These are phyloP conservation scores for Bassia scoparia DNA, from an alignment of 148 eudicot genomes.

Conservation along the genomic window DNA sequence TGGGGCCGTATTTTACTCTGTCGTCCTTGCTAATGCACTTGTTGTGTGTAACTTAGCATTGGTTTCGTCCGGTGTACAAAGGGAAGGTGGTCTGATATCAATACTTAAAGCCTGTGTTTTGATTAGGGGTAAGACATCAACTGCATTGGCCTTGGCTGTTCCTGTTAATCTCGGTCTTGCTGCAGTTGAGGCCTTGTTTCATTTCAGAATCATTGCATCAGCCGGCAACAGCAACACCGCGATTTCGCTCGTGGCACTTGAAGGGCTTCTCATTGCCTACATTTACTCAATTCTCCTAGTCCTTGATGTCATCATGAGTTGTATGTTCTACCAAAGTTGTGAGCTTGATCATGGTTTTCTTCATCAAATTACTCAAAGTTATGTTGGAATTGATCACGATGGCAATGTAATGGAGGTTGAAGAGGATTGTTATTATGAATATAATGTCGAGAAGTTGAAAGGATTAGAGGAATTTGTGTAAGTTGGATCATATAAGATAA, in stretches of 20 bases:
- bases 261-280: slow-evolving; percentile 60
- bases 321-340: slow-evolving; percentile 53
- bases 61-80: slow-evolving; percentile 38
- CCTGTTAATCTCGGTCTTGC: slow-evolving; percentile 57
- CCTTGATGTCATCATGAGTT: slow-evolving; percentile 51
- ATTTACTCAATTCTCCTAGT: slow-evolving; percentile 54
- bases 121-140: slow-evolving; percentile 50
- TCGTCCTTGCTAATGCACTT: slow-evolving; percentile 55
- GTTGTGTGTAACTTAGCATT: slow-evolving; percentile 52
- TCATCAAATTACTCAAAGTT: not conserved
- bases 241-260: slow-evolving; percentile 35
- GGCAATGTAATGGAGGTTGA: not conserved
- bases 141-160: slow-evolving; percentile 56
- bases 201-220: slow-evolving; percentile 45
- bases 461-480: slow-evolving; percentile 26
- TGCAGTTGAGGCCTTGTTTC: slow-evolving; percentile 63
- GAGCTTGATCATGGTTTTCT: slow-evolving; percentile 1
- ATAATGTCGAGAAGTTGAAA: slow-evolving; percentile 23
- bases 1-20: slow-evolving; percentile 50
- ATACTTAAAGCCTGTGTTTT: slow-evolving; percentile 51
- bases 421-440: not conserved
- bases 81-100: slow-evolving; percentile 36
- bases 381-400: slow-evolving; percentile 4
- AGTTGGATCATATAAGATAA: not conserved
- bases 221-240: not conserved